These are phyloP conservation scores for Neocucurbitaria cava DNA, from an alignment of 2,329 filamentous ascomycete species.

Conservation along the genomic window DNA sequence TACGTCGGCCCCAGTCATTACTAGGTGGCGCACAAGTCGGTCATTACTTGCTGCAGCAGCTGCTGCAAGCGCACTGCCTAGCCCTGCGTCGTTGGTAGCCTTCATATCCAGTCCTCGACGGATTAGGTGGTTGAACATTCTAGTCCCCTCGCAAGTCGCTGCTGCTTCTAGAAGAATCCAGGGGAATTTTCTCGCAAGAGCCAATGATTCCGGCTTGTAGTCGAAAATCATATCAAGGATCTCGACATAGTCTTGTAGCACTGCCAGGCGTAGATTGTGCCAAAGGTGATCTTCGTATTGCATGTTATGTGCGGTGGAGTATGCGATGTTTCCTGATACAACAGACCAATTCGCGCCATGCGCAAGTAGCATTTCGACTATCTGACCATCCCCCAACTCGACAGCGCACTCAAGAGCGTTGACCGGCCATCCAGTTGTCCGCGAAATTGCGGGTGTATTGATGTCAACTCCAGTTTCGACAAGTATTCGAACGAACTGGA, in stretches of 20 bases:
- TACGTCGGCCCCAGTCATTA: background rate
- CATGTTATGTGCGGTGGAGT: too few relatives aligned
- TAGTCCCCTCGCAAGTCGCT: background rate
- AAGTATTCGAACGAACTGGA: constrained; percentile 2
- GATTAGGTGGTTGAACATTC: background rate
- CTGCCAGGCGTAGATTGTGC: constrained; percentile 3
- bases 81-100: background rate
- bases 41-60: background rate
- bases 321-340: too few relatives aligned
- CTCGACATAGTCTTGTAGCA: background rate
- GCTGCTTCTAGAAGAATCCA: constrained; percentile 9
- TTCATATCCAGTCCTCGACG: background rate
- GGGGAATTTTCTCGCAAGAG: background rate
- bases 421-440: background rate
- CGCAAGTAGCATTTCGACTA: background rate
- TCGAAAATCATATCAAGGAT: background rate
- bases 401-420: constrained; percentile 6
- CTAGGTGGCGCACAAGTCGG: background rate
- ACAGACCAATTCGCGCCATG: background rate
- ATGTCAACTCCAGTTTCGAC: constrained; percentile 2
- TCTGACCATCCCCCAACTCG: background rate
- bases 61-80: constrained; percentile 2
- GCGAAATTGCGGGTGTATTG: background rate
- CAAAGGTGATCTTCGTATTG: background rate
- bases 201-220: background rate